These are phyloP conservation scores for Starmera dryadoides DNA, from an alignment of 805 yeast species.

Conservation along the genomic window DNA sequence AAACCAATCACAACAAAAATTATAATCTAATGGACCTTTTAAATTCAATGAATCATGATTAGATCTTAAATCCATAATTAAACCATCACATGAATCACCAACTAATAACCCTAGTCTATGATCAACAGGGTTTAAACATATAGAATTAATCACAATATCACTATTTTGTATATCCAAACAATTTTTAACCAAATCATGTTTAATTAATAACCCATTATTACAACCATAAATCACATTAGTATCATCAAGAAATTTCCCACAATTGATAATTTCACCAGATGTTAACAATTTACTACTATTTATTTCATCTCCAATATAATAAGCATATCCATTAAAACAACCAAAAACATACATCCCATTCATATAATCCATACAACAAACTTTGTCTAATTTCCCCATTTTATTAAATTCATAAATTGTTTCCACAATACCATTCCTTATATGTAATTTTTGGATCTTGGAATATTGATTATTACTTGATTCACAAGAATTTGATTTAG, in stretches of 20 bases:
- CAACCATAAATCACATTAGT: constrained; percentile 36
- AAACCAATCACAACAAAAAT: constrained; percentile 57
- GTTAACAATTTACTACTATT: constrained; percentile 30
- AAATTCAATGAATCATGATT: constrained; percentile 14
- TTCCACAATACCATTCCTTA: constrained; percentile 20
- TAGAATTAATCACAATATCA: constrained; percentile 31
- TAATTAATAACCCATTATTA: constrained; percentile 39
- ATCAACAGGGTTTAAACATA: constrained; percentile 33
- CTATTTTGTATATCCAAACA: constrained; percentile 3
- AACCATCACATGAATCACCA: constrained; percentile 40
- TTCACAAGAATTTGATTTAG: background rate
- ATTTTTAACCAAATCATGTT: constrained; percentile 37
- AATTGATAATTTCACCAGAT: constrained; percentile 46
- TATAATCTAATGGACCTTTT: constrained; percentile 46
- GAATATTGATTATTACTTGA: constrained; percentile 1
- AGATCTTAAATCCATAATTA: constrained; percentile 36
- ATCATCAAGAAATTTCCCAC: constrained; percentile 28
- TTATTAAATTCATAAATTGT: constrained; percentile 28
- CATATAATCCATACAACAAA: constrained; percentile 42
- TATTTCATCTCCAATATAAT: constrained; percentile 29
- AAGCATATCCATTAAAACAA: constrained; percentile 45
- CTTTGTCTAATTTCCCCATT: constrained; percentile 20
- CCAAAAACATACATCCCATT: constrained; percentile 40
- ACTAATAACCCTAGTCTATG: constrained; percentile 35
- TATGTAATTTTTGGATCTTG: constrained; percentile 16